These are phyloP conservation scores for Backusella sp. DNA, from an alignment of 192 early-diverging fungal genomes.

Conservation along the genomic window DNA sequence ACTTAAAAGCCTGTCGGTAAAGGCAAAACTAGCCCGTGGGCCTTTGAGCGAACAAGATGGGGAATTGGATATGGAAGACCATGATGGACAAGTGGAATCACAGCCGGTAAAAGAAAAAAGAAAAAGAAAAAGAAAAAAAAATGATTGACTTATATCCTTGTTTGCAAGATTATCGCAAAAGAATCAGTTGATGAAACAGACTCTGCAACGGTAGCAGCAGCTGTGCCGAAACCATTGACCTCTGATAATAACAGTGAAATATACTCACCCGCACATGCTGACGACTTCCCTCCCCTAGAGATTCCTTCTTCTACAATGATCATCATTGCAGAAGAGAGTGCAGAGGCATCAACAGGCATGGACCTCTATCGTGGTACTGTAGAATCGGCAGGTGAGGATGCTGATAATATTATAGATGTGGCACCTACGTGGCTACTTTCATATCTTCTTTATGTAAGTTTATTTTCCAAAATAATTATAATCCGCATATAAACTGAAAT, in stretches of 20 bases:
- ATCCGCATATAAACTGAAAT: neutral
- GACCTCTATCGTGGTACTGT: conserved; percentile 73
- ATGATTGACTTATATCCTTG: neutral
- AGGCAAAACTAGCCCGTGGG: conserved; percentile 42
- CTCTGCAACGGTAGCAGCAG: neutral
- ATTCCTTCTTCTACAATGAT: conserved; percentile 69
- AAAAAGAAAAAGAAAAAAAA: neutral
- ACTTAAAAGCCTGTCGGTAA: conserved; percentile 44
- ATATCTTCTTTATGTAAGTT: conserved; percentile 64
- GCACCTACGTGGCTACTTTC: conserved; percentile 87
- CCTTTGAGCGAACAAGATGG: conserved; percentile 38
- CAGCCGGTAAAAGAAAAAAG: neutral
- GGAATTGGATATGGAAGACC: neutral
- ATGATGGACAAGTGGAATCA: conserved; percentile 11
- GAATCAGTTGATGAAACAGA: neutral
- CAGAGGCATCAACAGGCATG: conserved; percentile 67
- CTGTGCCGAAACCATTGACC: neutral
- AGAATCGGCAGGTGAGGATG: conserved; percentile 45
- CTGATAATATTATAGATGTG: conserved; percentile 57
- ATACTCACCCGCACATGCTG: conserved; percentile 40
- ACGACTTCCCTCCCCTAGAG: conserved; percentile 61
- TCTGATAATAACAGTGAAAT: conserved; percentile 14
- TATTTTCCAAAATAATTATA: neutral
- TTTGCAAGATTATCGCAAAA: neutral
- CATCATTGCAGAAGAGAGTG: conserved; percentile 74